A percentile compares a stretch with the other conserved stretches of the same genome.
These are phyloP conservation scores for Parascedosporium putredinis DNA, from an alignment of 2,329 filamentous ascomycete species.

Conservation along the genomic window DNA sequence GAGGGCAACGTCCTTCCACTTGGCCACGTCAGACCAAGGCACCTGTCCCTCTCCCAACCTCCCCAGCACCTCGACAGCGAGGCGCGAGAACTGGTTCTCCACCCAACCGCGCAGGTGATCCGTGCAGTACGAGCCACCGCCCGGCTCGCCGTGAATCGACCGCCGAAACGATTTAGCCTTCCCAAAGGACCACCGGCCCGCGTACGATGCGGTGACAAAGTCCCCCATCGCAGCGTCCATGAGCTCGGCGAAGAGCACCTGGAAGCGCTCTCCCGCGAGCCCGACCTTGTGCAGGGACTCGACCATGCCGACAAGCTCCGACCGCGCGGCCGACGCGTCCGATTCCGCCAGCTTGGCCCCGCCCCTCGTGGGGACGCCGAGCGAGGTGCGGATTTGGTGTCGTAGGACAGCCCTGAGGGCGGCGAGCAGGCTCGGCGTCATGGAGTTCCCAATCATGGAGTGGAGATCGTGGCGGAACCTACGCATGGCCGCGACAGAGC, in stretches of 20 bases:
- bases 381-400: slow-evolving; percentile 3
- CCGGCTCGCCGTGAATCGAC: background rate
- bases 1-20: slow-evolving; percentile 62
- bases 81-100: slow-evolving; percentile 52
- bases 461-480: slow-evolving; percentile 53
- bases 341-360: background rate
- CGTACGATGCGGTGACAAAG: slow-evolving; percentile 51
- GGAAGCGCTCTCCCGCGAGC: slow-evolving; percentile 57
- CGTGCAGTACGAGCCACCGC: slow-evolving; percentile 39
- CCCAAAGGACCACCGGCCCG: slow-evolving; percentile 46
- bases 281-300: slow-evolving; percentile 54
- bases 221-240: slow-evolving; percentile 56
- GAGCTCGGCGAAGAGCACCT: slow-evolving; percentile 60
- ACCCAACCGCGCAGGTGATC: slow-evolving; percentile 56
- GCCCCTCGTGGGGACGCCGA: background rate
- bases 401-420: slow-evolving; percentile 45
- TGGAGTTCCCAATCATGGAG: slow-evolving; percentile 54
- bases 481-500: slow-evolving; percentile 26
- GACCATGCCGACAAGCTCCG: slow-evolving; percentile 43
- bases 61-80: slow-evolving; percentile 51
- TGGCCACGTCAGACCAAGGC: slow-evolving; percentile 47
- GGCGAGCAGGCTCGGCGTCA: slow-evolving; percentile 39
- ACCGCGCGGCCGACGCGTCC: background rate
- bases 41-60: slow-evolving; percentile 32
- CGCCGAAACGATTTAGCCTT: slow-evolving; percentile 9